These are phyloP conservation scores for Leptographium wingfieldii DNA, from an alignment of 2,329 filamentous ascomycete genomes.

Conservation along the genomic window DNA sequence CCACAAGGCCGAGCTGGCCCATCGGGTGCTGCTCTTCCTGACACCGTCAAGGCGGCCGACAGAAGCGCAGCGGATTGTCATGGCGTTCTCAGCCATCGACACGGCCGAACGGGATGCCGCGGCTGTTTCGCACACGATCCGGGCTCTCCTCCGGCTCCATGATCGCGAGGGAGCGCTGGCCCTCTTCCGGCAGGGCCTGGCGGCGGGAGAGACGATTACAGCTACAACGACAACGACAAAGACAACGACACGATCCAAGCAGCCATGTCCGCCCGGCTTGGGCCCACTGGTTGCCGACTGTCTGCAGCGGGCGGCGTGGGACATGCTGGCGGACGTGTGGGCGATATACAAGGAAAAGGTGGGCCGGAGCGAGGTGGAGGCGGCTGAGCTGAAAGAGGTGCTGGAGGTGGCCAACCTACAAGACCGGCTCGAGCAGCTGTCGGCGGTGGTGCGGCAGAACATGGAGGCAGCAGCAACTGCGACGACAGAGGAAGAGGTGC, in stretches of 20 bases:
- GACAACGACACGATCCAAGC: background rate
- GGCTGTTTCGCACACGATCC: constrained; percentile 27
- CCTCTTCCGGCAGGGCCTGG: constrained; percentile 26
- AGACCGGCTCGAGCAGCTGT: background rate
- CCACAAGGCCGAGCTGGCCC: constrained; percentile 16
- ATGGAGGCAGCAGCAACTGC: background rate
- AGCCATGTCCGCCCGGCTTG: constrained; percentile 22
- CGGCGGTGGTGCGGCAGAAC: background rate
- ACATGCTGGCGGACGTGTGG: constrained; percentile 24
- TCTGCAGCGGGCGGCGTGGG: constrained; percentile 25
- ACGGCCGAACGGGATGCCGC: constrained; percentile 26
- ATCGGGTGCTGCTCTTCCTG: constrained; percentile 28
- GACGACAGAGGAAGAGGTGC: background rate
- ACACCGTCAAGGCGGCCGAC: constrained; percentile 27
- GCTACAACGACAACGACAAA: background rate
- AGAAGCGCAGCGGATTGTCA: constrained; percentile 31
- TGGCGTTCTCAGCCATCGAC: constrained; percentile 28
- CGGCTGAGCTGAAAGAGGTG: background rate
- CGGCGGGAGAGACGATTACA: constrained; percentile 5
- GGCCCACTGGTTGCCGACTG: constrained; percentile 30
- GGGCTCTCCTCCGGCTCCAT: constrained; percentile 28
- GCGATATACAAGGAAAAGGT: constrained; percentile 16
- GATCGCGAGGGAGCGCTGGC: constrained; percentile 26
- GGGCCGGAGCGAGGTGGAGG: background rate
- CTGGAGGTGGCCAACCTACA: background rate